These are phyloP conservation scores for Sicyos edulis DNA, from an alignment of 306 rosid species.

Conservation along the genomic window DNA sequence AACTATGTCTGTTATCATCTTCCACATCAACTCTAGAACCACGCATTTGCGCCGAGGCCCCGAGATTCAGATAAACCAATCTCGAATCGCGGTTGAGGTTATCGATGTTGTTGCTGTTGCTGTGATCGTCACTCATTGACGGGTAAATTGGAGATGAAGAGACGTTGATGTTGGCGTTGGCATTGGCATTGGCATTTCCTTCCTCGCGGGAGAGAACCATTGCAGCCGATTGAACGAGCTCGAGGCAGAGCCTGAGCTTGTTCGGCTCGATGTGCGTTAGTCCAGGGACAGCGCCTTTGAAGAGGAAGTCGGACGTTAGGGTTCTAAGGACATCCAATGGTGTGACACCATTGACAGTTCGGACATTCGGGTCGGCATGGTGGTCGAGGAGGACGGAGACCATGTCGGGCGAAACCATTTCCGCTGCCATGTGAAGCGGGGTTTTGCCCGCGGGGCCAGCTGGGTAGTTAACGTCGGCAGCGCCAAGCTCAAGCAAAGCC, in stretches of 20 bases:
- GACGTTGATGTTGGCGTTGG: slow-evolving; percentile 27
- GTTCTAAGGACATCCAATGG: slow-evolving; percentile 85
- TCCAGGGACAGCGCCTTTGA: slow-evolving; percentile 99
- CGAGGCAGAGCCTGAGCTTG: slow-evolving; percentile 81
- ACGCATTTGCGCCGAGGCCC: slow-evolving; percentile 47
- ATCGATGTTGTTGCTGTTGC: slow-evolving; percentile 52
- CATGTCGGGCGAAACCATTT: slow-evolving; percentile 98
- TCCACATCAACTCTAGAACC: slow-evolving; percentile 46
- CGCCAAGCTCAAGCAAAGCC: slow-evolving; percentile 84
- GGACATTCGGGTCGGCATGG: slow-evolving; percentile 93
- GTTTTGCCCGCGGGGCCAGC: slow-evolving; percentile 72
- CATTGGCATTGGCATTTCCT: slow-evolving; percentile 29
- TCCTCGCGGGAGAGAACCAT: slow-evolving; percentile 90
- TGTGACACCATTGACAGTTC: slow-evolving; percentile 76
- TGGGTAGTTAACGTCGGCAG: slow-evolving; percentile 83
- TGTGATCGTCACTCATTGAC: slow-evolving; percentile 47
- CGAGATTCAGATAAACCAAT: slow-evolving; percentile 86
- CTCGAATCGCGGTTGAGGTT: slow-evolving; percentile 71
- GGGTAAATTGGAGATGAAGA: slow-evolving; percentile 55
- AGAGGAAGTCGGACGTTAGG: slow-evolving; percentile 96
- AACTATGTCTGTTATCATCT: slow-evolving; percentile 39
- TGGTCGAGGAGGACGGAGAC: slow-evolving; percentile 94
- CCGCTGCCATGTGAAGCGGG: slow-evolving; percentile 82
- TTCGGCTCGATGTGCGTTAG: slow-evolving; percentile 83
- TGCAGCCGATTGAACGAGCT: slow-evolving; percentile 94